phyloP scores from a whole-genome alignment of 2,329 filamentous ascomycete species.

The Didymella sp. region DNA sequence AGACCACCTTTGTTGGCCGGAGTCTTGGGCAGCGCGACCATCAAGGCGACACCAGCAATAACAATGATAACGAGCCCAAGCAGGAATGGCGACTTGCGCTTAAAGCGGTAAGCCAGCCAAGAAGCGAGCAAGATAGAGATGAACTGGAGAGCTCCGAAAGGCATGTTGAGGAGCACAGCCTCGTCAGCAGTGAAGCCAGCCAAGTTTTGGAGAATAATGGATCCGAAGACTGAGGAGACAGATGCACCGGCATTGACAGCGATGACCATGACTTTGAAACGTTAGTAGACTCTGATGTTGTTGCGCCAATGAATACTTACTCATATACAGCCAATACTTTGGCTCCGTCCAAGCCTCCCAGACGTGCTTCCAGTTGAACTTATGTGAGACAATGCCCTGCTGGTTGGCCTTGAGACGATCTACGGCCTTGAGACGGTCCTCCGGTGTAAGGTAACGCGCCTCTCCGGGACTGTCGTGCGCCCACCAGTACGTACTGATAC shows the following conservation, averaged over 20 bases:
- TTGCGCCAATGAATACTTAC: not conserved
- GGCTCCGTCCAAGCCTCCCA: constrained; percentile 63
- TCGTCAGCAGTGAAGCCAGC: constrained; percentile 65
- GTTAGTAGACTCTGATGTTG: not conserved
- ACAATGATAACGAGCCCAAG: constrained; percentile 58
- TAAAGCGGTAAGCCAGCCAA: constrained; percentile 64
- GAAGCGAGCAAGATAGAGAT: constrained; percentile 49
- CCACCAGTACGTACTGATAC: constrained; percentile 52
- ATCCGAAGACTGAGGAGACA: constrained; percentile 66
- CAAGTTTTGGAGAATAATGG: constrained; percentile 64
- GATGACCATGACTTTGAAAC: constrained; percentile 26
- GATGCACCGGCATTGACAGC: constrained; percentile 47
- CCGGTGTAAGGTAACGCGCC: constrained; percentile 65
- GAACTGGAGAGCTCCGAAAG: constrained; percentile 53
- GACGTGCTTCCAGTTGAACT: constrained; percentile 71
- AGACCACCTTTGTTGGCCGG: constrained; percentile 55
- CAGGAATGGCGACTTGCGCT: constrained; percentile 65
- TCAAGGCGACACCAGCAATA: constrained; percentile 64
- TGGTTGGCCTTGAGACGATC: constrained; percentile 76
- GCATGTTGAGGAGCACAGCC: constrained; percentile 64
- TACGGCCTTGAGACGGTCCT: constrained; percentile 71
- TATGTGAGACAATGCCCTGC: constrained; percentile 72
- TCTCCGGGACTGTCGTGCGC: constrained; percentile 65
- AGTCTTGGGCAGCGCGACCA: constrained; percentile 59
- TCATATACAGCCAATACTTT: constrained; percentile 58